Evolutionary conservation across 352 stramenopile species (phyloP).

Genomic region (Phytophthora melonis): DNA sequence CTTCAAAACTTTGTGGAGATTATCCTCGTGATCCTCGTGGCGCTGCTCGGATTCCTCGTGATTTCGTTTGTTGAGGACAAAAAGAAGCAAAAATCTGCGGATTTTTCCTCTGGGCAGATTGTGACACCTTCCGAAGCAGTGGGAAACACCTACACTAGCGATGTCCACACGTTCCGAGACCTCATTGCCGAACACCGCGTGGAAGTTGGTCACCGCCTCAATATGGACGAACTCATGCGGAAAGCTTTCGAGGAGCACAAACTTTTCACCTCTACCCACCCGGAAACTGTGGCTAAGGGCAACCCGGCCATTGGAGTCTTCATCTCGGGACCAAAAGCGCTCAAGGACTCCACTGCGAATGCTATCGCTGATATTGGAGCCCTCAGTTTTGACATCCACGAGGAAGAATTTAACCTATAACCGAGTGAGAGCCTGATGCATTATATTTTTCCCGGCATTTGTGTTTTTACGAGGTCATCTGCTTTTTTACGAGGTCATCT

Average conservation of each 20-base stretch:
- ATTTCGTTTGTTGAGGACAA: constrained; percentile 25
- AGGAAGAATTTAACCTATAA: constrained; percentile 22
- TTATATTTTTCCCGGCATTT: too few relatives aligned
- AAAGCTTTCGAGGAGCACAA: constrained; percentile 7
- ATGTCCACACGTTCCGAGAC: constrained; percentile 33
- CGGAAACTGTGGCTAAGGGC: not conserved
- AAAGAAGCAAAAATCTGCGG: not conserved
- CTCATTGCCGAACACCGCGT: constrained; percentile 25
- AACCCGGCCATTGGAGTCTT: constrained; percentile 37
- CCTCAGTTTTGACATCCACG: constrained; percentile 17
- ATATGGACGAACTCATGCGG: constrained; percentile 6
- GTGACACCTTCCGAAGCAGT: not conserved
- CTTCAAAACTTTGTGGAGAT: constrained; percentile 51
- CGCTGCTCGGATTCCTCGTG: constrained; percentile 22
- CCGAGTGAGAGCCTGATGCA: not conserved
- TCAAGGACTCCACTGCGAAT: constrained; percentile 28
- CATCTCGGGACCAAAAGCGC: constrained; percentile 37
- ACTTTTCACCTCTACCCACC: not conserved
- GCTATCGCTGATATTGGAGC: constrained; percentile 10
- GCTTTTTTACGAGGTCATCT: too few relatives aligned
- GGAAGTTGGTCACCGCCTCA: constrained; percentile 3
- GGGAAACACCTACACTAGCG: not conserved
- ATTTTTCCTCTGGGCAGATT: not conserved
- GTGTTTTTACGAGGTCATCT: too few relatives aligned
- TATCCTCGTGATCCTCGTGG: constrained; percentile 32